These are phyloP conservation scores for Ustulina deusta DNA, from an alignment of 2,329 filamentous ascomycete genomes.

Conservation along the genomic window DNA sequence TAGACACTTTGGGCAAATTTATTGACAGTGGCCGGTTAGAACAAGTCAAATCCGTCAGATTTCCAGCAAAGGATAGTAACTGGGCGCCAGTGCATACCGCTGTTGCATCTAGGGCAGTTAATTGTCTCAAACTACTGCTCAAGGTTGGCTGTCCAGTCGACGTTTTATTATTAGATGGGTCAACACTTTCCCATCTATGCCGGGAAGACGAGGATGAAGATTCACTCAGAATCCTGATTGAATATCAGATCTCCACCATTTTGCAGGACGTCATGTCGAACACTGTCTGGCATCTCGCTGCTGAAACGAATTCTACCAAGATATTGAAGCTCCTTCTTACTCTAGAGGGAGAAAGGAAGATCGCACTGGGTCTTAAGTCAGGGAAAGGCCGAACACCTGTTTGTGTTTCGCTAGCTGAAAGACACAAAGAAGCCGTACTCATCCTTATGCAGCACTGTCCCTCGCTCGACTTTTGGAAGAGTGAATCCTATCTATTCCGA, in stretches of 20 bases:
- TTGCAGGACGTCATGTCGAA: neutral
- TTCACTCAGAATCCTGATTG: conserved; percentile 8
- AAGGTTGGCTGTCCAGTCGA: neutral
- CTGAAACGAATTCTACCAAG: neutral
- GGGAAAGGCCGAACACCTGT: neutral
- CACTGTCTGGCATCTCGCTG: conserved; percentile 10
- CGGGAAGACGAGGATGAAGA: neutral
- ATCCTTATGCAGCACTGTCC: conserved; percentile 12
- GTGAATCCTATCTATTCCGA: neutral
- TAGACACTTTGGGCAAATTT: neutral
- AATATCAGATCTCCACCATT: conserved; percentile 1
- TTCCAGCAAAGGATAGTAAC: neutral
- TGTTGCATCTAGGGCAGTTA: neutral
- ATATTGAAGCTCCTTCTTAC: conserved; percentile 10
- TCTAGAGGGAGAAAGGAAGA: conserved; percentile 8
- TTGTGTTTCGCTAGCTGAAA: neutral
- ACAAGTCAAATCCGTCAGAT: conserved; percentile 1
- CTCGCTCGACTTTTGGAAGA: neutral
- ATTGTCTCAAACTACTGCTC: conserved; percentile 4
- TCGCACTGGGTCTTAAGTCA: conserved; percentile 1
- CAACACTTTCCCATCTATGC: neutral
- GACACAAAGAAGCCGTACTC: conserved; percentile 10
- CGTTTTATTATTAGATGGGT: neutral
- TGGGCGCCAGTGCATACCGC: conserved; percentile 4
- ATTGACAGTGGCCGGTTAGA: conserved; percentile 6